A percentile compares a stretch with the other conserved stretches of the same genome.
These are phyloP conservation scores for Batrachochytrium dendrobatidis DNA, from an alignment of 371 early-diverging fungal species.

Conservation along the genomic window DNA sequence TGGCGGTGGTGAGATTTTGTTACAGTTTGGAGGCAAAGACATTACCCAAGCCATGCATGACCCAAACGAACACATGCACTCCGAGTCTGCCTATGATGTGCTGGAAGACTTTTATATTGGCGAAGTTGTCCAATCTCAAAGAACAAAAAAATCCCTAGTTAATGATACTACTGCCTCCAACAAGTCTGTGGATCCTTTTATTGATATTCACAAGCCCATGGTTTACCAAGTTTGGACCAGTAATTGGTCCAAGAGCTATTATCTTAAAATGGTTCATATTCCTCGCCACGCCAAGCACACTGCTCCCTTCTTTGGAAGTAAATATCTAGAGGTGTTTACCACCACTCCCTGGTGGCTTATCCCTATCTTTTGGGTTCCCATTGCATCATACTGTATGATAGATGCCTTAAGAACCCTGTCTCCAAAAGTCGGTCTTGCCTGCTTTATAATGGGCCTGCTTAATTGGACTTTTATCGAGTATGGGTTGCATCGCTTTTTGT, in stretches of 20 bases:
- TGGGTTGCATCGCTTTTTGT: constrained; percentile 82
- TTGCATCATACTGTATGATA: constrained; percentile 32
- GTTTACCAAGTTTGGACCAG: constrained; percentile 69
- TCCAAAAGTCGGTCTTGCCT: constrained; percentile 14
- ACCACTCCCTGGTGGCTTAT: constrained; percentile 89
- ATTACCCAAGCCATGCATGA: constrained; percentile 68
- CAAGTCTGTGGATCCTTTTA: constrained; percentile 35
- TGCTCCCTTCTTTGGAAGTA: constrained; percentile 70
- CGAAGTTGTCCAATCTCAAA: constrained; percentile 24
- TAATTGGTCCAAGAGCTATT: constrained; percentile 68
- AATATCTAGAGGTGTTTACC: constrained; percentile 68
- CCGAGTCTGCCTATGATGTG: constrained; percentile 75
- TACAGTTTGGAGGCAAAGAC: constrained; percentile 60
- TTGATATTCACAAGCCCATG: constrained; percentile 76
- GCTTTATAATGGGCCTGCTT: constrained; percentile 50
- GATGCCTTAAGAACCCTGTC: background rate
- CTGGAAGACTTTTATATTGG: constrained; percentile 77
- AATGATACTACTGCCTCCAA: background rate
- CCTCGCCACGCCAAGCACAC: constrained; percentile 74
- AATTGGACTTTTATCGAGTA: constrained; percentile 75
- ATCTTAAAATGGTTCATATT: constrained; percentile 84
- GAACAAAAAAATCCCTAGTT: no score
- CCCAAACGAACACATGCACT: constrained; percentile 66
- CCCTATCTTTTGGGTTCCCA: constrained; percentile 82
- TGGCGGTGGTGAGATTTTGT: constrained; percentile 56